These are phyloP conservation scores for Sporisorium reilianum DNA, from an alignment of 1,284 basidiomycete genomes.

Conservation along the genomic window DNA sequence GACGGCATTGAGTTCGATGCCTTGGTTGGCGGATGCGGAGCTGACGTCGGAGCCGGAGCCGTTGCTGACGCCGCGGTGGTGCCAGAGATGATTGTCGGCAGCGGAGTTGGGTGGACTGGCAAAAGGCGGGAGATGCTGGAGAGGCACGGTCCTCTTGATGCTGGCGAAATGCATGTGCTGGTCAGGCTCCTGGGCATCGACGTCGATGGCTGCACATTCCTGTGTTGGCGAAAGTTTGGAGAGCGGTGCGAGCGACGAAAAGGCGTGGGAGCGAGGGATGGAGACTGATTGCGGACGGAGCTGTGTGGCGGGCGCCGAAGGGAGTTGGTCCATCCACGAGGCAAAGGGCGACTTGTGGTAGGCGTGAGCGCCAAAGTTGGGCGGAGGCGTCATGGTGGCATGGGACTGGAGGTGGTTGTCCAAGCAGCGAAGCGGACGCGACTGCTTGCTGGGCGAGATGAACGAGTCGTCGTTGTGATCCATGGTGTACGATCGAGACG, in stretches of 20 bases:
- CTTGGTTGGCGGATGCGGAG: constrained; percentile 32
- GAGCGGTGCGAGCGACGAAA: constrained; percentile 46
- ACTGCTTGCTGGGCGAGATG: constrained; percentile 29
- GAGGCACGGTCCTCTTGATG: constrained; percentile 44
- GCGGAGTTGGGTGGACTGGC: constrained; percentile 11
- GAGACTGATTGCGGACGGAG: constrained; percentile 20
- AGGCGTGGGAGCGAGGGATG: constrained; percentile 52
- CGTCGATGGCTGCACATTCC: constrained; percentile 31
- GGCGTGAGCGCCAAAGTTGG: constrained; percentile 43
- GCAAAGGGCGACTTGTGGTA: constrained; percentile 52
- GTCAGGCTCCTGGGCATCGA: constrained; percentile 16
- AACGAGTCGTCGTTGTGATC: constrained; percentile 28
- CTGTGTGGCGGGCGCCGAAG: constrained; percentile 33
- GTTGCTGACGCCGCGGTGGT: constrained; percentile 37
- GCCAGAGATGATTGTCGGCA: constrained; percentile 25
- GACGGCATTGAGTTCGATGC: constrained; percentile 31
- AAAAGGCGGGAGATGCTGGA: constrained; percentile 29
- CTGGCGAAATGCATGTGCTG: constrained; percentile 12
- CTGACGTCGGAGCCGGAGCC: constrained; percentile 46
- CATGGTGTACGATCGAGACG: constrained; percentile 18
- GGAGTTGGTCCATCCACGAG: constrained; percentile 28
- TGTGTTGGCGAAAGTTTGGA: constrained; percentile 34
- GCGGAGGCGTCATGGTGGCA: constrained; percentile 57
- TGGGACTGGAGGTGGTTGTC: constrained; percentile 32
- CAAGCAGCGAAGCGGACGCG: constrained; percentile 19